Percentiles rank a stretch among this genome's conserved stretches.
phyloP scores from a whole-genome alignment of 2,329 filamentous ascomycete genomes.

The Geosmithia putterillii region DNA sequence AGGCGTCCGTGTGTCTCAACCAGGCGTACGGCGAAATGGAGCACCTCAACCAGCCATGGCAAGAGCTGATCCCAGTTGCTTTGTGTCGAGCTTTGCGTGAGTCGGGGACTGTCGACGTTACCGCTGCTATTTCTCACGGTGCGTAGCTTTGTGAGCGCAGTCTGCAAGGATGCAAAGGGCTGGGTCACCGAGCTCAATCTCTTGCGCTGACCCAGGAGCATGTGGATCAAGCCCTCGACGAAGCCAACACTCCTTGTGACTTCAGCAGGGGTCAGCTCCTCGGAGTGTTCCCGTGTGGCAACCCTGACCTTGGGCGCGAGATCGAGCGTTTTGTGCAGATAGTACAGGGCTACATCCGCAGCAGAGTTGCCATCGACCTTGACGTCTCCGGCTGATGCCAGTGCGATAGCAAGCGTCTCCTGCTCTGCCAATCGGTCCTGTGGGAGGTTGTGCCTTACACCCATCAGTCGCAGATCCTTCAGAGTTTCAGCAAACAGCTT shows the following conservation, averaged over 20 bases:
- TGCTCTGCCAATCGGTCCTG: constrained; percentile 64
- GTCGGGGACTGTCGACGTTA: not conserved
- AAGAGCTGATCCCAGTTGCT: constrained; percentile 15
- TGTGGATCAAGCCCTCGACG: constrained; percentile 71
- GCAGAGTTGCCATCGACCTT: constrained; percentile 12
- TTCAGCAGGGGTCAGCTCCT: constrained; percentile 74
- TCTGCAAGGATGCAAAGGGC: constrained; percentile 22
- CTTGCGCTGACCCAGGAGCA: constrained; percentile 48
- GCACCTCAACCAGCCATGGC: constrained; percentile 57
- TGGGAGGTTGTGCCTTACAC: constrained; percentile 71
- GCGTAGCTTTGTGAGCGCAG: constrained; percentile 13
- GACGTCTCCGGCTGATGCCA: constrained; percentile 44
- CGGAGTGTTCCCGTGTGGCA: constrained; percentile 60
- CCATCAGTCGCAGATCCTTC: constrained; percentile 76
- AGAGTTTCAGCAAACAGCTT: constrained; percentile 84
- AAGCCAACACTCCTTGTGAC: constrained; percentile 68
- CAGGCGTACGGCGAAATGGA: constrained; percentile 49
- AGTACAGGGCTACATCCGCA: constrained; percentile 43
- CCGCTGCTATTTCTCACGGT: not conserved
- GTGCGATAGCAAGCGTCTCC: constrained; percentile 53
- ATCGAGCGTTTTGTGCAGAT: constrained; percentile 71
- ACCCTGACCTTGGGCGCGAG: constrained; percentile 56
- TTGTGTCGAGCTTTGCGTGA: not conserved
- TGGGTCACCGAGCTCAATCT: constrained; percentile 27
- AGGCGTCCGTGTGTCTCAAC: constrained; percentile 56